These are phyloP conservation scores for Suillus subluteus DNA, from an alignment of 768 basidiomycete genomes.

Conservation along the genomic window DNA sequence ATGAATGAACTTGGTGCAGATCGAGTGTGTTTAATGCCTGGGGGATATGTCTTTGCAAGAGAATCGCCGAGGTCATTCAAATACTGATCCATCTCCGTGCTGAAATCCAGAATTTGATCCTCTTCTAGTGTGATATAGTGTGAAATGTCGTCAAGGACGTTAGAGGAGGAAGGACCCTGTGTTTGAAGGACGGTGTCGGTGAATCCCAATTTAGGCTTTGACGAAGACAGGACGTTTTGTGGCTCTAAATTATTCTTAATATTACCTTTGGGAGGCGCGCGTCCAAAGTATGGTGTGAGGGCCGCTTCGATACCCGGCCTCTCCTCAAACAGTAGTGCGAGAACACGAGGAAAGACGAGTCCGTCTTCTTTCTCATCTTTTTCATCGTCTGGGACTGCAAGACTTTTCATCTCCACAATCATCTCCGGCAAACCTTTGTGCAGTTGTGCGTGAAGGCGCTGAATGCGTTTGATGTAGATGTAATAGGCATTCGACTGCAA, in stretches of 20 bases:
- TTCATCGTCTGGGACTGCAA: too few relatives aligned
- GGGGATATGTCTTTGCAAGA: conserved; percentile 16
- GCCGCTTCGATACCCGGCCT: conserved; percentile 1
- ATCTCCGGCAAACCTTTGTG: not conserved
- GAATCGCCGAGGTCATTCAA: conserved; percentile 31
- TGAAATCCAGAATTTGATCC: conserved; percentile 15
- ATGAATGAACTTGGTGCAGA: conserved; percentile 14
- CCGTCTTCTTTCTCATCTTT: not conserved
- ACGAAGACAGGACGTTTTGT: not conserved
- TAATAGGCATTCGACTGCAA: not conserved
- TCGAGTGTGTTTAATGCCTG: conserved; percentile 10
- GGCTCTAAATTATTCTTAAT: not conserved
- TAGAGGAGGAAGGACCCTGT: not conserved
- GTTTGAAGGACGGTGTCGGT: not conserved
- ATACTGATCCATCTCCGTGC: conserved; percentile 30
- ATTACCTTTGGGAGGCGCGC: not conserved
- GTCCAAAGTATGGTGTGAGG: not conserved
- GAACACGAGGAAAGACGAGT: not conserved
- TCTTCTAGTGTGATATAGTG: not conserved
- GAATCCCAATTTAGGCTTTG: not conserved
- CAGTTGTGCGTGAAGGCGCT: not conserved
- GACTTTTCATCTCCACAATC: not conserved
- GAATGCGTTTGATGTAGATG: not conserved
- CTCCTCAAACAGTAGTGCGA: conserved; percentile 1
- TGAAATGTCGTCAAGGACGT: not conserved